Percentiles rank a stretch among this genome's conserved stretches.
Conservation (phyloP, 306 rosid species). For the Vigna reflexopilosa region DNA sequence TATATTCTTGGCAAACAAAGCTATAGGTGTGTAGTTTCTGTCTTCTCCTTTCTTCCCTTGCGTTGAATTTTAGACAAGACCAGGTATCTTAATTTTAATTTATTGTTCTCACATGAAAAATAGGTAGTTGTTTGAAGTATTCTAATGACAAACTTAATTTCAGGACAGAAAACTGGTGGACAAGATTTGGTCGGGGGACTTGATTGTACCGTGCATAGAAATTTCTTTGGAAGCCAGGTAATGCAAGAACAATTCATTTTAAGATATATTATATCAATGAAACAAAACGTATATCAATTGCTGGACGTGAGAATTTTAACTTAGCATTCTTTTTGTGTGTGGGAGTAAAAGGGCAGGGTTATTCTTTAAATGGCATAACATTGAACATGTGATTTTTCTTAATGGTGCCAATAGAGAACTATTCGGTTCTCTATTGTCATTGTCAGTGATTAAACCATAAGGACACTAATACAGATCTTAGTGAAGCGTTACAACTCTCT, state of each 20-base stretch:
- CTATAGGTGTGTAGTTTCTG: constrained; percentile 62
- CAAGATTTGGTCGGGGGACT: constrained; percentile 93
- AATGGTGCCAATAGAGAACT: neutral
- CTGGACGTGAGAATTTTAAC: neutral
- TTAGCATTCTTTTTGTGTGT: neutral
- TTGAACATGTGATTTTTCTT: neutral
- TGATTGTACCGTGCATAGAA: constrained; percentile 92
- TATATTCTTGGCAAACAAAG: constrained; percentile 88
- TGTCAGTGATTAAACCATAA: constrained; percentile 3
- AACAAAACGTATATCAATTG: neutral
- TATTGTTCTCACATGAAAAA: neutral
- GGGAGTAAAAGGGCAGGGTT: neutral
- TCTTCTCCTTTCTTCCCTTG: constrained; percentile 8
- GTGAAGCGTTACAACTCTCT: neutral
- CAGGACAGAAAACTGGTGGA: constrained; percentile 96
- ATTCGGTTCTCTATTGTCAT: neutral
- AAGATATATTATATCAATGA: neutral
- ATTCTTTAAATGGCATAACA: neutral
- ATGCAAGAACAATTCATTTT: constrained; percentile 22
- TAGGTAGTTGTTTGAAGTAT: constrained; percentile 12
- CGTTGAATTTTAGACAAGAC: neutral
- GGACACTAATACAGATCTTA: neutral
- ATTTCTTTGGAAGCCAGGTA: constrained; percentile 99
- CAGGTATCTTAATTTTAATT: neutral
- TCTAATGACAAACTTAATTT: constrained; percentile 43